Evolutionary conservation across 495 filamentous ascomycete species (phyloP), one percentile per base, ranked within the genome.

Genomic region (Usnea hakonensis): DNA sequence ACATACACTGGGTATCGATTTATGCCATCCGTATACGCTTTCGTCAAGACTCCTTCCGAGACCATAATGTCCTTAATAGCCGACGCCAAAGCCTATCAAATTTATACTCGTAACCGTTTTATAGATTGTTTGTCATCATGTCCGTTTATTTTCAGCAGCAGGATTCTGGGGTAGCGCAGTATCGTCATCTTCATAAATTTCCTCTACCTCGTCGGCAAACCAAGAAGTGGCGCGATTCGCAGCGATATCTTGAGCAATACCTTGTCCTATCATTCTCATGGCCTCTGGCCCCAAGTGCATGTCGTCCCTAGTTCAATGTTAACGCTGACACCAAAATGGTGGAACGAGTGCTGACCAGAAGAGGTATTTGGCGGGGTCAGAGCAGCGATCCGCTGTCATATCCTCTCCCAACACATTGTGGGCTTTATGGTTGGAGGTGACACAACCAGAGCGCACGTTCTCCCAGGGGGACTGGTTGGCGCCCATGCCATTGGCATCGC

Each of bases 211-310:
- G 23, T 62, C 54, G 13, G 62, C 62, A 41, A 67, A 67, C 65
- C 65, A 67, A 28, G 65, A 58, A 13, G 55, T 59, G n/a, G 46
- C 55, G 64, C 74, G 69, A 52, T 73, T 68, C 32, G 71, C 71
- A 41, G 76, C 69, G 61, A 81, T 77, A 23, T 74, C 77, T 61
- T 74, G 70, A 62, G 79, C 75, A 16, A 81, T 69, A 46, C 75
- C 80, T 52, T 70, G 69, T 33, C 74, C 78, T 70, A 82, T 71
- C 55, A 82, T 73, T 55, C 76, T 72, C 63, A 81, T 78, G 55
- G 76, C 78, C 17, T 72, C 74, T 26, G 78, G 72, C 13, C 80
- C 80, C 64, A 81, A 67, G 64, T 78, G 74, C 72, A 81, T 79
- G 23, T 81, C 75, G 65, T 83, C 75, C 80, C 81, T 83, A 69